A percentile compares a stretch with the other conserved stretches of the same genome.
Conservation (phyloP, 495 filamentous ascomycete species). For the Daldinia caldariorum region DNA sequence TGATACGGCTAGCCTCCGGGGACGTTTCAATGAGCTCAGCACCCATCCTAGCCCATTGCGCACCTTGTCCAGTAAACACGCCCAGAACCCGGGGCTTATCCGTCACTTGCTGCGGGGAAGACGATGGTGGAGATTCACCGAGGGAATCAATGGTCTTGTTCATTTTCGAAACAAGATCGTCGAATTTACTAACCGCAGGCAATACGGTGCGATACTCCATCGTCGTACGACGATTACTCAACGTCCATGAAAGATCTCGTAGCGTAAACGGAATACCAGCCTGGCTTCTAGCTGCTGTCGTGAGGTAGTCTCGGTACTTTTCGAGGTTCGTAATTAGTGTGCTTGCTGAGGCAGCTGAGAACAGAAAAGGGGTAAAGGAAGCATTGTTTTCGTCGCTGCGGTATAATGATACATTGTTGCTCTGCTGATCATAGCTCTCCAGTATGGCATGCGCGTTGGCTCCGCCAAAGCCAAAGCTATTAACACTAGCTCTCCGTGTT, state of each 20-base stretch:
- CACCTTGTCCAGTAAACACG: constrained; percentile 48
- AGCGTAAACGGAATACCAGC: not conserved
- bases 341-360: constrained; percentile 17
- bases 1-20: constrained; percentile 4
- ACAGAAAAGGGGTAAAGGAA: constrained; percentile 16
- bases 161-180: constrained; percentile 29
- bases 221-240: not conserved
- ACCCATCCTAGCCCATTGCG: constrained; percentile 44
- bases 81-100: constrained; percentile 15
- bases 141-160: not conserved
- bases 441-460: constrained; percentile 62
- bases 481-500: constrained; percentile 41
- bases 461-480: constrained; percentile 63
- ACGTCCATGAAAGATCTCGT: not conserved
- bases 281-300: not conserved
- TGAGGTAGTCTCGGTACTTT: not conserved
- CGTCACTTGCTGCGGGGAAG: not conserved
- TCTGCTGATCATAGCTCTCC: constrained; percentile 37
- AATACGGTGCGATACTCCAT: not conserved
- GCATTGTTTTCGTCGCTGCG: not conserved
- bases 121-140: not conserved
- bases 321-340: not conserved
- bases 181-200: not conserved
- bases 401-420: not conserved
- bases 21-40: constrained; percentile 24